Conservation (phyloP, 805 yeast genomes). For the Pichia rugopelliculosa region DNA sequence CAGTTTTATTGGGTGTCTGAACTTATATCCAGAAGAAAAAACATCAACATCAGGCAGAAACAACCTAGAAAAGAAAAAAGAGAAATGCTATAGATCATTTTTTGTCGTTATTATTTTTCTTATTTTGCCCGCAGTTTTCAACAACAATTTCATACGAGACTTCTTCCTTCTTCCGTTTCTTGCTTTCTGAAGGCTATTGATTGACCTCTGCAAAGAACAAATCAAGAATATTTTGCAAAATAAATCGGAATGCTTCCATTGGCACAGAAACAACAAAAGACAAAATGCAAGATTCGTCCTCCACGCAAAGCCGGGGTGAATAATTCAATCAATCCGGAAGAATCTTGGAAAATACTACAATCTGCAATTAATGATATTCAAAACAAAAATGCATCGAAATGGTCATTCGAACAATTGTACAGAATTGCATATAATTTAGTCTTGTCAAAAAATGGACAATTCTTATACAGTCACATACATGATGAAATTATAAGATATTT, state of each 20-base stretch:
- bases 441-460: constrained; percentile 57
- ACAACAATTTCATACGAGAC: no score
- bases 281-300: constrained; percentile 56
- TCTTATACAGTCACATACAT: constrained; percentile 55
- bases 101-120: not conserved
- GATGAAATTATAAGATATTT: constrained; percentile 42
- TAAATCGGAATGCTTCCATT: constrained; percentile 3
- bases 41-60: not conserved
- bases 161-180: no score
- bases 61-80: not conserved
- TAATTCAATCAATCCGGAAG: constrained; percentile 43
- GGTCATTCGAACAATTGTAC: constrained; percentile 79
- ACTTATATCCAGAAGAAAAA: not conserved
- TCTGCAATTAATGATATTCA: constrained; percentile 69
- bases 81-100: not conserved
- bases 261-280: constrained; percentile 14
- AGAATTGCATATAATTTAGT: constrained; percentile 73
- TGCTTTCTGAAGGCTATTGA: no score
- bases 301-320: constrained; percentile 41
- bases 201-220: no score
- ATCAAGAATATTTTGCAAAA: no score
- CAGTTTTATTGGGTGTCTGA: not conserved
- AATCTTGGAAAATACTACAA: constrained; percentile 58
- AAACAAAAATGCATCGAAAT: constrained; percentile 58
- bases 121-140: not conserved